Percentiles rank a stretch among this genome's conserved stretches.
Conservation (phyloP, 140 eudicot species). For the Oenanthe javanica region DNA sequence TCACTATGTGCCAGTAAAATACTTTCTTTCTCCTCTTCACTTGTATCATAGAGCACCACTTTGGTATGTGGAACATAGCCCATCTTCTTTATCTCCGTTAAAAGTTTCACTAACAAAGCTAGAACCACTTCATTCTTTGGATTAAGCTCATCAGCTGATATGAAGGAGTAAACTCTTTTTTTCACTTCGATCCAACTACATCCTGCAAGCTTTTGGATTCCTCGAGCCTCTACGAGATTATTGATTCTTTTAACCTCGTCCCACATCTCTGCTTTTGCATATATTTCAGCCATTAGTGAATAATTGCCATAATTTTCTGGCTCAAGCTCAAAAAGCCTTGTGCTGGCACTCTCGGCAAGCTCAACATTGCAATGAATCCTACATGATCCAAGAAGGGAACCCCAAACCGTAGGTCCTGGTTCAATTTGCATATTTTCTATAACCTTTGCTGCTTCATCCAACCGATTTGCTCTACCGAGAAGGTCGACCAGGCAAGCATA, state of each 20-base stretch:
- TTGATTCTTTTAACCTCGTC: conserved; percentile 56
- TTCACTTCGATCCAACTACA: conserved; percentile 81
- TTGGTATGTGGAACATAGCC: conserved; percentile 82
- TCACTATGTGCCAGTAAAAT: conserved; percentile 82
- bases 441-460: conserved; percentile 74
- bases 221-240: conserved; percentile 50
- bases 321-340: conserved; percentile 68
- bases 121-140: conserved; percentile 63
- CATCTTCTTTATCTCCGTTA: conserved; percentile 63
- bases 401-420: conserved; percentile 92
- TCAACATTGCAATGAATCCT: conserved; percentile 75
- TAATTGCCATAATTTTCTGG: conserved; percentile 85
- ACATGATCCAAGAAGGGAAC: conserved; percentile 89
- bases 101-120: conserved; percentile 51
- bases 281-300: conserved; percentile 75
- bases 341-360: conserved; percentile 82
- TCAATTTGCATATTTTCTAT: conserved; percentile 63
- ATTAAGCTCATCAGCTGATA: conserved; percentile 59
- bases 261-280: conserved; percentile 69
- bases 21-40: conserved; percentile 53
- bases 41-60: conserved; percentile 65
- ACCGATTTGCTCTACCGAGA: conserved; percentile 82
- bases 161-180: conserved; percentile 48
- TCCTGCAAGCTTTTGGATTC: conserved; percentile 67
- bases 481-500: conserved; percentile 94